Conservation (phyloP, 176 grass and related monocot species). For the Carex scoparia region DNA sequence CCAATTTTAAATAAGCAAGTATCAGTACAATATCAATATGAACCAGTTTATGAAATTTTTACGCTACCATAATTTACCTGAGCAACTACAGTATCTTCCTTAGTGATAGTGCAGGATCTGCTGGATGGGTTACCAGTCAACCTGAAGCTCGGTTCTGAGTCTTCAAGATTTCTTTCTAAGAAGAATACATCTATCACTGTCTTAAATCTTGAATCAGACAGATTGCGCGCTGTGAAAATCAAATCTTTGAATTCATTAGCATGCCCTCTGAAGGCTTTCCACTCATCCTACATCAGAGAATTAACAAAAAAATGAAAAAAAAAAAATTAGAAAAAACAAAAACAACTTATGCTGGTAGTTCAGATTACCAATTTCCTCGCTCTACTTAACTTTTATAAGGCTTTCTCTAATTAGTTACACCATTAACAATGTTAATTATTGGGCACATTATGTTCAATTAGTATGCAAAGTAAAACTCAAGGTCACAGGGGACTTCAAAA, state of each 20-base stretch:
- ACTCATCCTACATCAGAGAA: slow-evolving; percentile 46
- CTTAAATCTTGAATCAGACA: slow-evolving; percentile 40
- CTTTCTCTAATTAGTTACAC: neutral
- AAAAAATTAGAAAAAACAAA: neutral
- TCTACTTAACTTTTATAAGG: neutral
- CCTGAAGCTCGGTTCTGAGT: slow-evolving; percentile 52
- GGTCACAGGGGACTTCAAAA: neutral
- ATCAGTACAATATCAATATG: neutral
- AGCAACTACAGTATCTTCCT: slow-evolving; percentile 56
- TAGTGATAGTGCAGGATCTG: slow-evolving; percentile 81
- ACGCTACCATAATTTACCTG: slow-evolving; percentile 44
- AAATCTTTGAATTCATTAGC: slow-evolving; percentile 45
- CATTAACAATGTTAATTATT: neutral
- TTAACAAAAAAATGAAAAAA: neutral
- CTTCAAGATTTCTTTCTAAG: slow-evolving; percentile 29
- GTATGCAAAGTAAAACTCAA: neutral
- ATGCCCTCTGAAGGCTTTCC: slow-evolving; percentile 60
- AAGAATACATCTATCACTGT: slow-evolving; percentile 60
- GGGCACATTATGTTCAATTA: neutral
- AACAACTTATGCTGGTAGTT: neutral
- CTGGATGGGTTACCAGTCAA: slow-evolving; percentile 62
- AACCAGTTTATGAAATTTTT: slow-evolving; percentile 7
- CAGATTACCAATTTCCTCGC: neutral
- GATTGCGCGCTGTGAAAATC: slow-evolving; percentile 44
- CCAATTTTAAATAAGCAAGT: neutral